A percentile compares a stretch with the other conserved stretches of the same genome.
These are phyloP conservation scores for Nannochloris sp. DNA, from an alignment of 139 green algal genomes.

Conservation along the genomic window DNA sequence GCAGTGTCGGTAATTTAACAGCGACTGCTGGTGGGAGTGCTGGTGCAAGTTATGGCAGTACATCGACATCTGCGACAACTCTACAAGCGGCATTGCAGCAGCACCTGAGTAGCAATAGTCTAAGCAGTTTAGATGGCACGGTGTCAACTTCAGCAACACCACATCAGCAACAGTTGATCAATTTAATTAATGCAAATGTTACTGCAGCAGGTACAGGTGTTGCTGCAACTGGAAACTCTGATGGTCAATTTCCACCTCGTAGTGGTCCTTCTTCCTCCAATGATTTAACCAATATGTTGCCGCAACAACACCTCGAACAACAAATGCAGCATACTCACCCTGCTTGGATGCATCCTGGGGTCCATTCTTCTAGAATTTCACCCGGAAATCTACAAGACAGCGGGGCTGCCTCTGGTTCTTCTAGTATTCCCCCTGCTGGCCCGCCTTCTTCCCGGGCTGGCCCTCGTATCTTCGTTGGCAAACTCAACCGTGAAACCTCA, in stretches of 20 bases:
- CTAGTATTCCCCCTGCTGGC: background rate
- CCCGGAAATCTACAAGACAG: background rate
- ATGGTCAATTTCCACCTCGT: background rate
- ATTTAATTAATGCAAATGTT: constrained; percentile 4
- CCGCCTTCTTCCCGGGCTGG: constrained; percentile 30
- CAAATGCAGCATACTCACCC: background rate
- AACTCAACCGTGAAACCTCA: constrained; percentile 73
- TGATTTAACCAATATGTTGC: constrained; percentile 14
- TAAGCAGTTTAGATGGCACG: background rate
- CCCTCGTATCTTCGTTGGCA: constrained; percentile 84
- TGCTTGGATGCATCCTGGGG: background rate
- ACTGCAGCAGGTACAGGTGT: background rate
- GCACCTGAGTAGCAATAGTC: constrained; percentile 1
- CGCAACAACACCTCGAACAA: background rate
- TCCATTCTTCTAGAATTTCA: background rate
- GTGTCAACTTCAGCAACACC: constrained; percentile 3
- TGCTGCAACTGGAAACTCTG: too few relatives aligned
- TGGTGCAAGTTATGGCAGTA: background rate
- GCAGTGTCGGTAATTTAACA: too few relatives aligned
- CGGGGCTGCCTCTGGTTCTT: background rate
- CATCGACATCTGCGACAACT: background rate
- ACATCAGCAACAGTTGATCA: constrained; percentile 13
- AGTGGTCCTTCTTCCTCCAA: constrained; percentile 2
- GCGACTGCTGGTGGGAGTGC: constrained; percentile 14
- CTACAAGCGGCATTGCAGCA: constrained; percentile 7